These are phyloP conservation scores for Alternaria metachromatica DNA, from an alignment of 2,329 filamentous ascomycete genomes.

Conservation along the genomic window DNA sequence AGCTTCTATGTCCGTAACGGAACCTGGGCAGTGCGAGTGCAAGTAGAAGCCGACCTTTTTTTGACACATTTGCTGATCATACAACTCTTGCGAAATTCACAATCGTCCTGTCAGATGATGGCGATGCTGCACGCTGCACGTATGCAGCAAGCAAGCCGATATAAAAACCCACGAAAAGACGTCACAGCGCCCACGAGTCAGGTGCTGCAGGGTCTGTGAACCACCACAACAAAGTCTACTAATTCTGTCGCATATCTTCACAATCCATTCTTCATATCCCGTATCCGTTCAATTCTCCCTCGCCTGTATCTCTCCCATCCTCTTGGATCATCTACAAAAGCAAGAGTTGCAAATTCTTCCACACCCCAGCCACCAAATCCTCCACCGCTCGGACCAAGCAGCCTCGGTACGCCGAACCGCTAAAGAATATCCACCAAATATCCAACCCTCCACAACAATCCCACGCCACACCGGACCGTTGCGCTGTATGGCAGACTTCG, in stretches of 20 bases:
- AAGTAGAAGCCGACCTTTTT: not conserved
- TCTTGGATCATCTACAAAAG: not conserved
- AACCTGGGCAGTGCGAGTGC: not conserved
- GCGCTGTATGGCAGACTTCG: conserved; percentile 41
- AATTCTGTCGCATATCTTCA: not conserved
- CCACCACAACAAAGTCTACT: not conserved
- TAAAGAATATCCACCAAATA: conserved; percentile 27
- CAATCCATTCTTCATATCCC: not conserved
- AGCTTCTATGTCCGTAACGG: not conserved
- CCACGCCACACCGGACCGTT: conserved; percentile 19
- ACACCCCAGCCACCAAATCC: conserved; percentile 2
- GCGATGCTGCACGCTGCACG: not conserved
- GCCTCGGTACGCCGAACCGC: conserved; percentile 26
- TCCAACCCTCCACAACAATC: conserved; percentile 18
- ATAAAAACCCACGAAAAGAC: not conserved
- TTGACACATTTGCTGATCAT: not conserved
- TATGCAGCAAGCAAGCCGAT: not conserved
- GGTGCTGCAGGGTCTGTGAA: conserved; percentile 7
- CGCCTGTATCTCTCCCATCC: too few relatives aligned
- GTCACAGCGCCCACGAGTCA: conserved; percentile 3
- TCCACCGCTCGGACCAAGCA: conserved; percentile 24
- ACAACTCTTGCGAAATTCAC: not conserved
- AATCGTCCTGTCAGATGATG: not conserved
- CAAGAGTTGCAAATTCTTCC: conserved; percentile 1
- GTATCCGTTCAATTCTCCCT: too few relatives aligned